Conservation (phyloP, 352 stramenopile genomes). For the Phytophthora meadii region DNA sequence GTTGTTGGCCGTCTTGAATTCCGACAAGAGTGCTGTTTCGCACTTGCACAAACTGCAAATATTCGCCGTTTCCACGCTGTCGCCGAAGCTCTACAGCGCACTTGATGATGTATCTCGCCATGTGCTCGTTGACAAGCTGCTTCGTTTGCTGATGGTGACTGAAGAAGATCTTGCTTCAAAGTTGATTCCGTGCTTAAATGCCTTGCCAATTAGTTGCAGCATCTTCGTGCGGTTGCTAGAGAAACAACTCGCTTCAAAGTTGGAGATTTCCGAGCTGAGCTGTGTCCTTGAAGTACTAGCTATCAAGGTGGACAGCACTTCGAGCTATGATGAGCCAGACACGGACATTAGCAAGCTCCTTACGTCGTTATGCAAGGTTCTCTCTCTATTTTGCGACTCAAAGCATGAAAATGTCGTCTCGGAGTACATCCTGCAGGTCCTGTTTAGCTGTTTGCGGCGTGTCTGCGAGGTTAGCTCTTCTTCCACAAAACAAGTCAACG, state of each 20-base stretch:
- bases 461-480: slow-evolving; percentile 55
- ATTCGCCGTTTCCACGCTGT: slow-evolving; percentile 48
- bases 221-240: slow-evolving; percentile 66
- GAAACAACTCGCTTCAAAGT: slow-evolving; percentile 42
- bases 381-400: slow-evolving; percentile 63
- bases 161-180: slow-evolving; percentile 67
- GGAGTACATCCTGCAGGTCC: slow-evolving; percentile 83
- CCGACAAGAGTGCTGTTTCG: slow-evolving; percentile 38
- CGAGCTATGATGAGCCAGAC: slow-evolving; percentile 34
- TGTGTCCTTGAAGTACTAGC: slow-evolving; percentile 82
- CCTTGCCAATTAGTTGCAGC: slow-evolving; percentile 54
- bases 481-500: slow-evolving; percentile 14
- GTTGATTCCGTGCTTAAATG: slow-evolving; percentile 60
- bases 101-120: slow-evolving; percentile 64
- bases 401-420: slow-evolving; percentile 65
- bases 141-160: slow-evolving; percentile 65
- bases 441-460: slow-evolving; percentile 79
- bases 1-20: slow-evolving; percentile 53
- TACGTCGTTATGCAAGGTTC: slow-evolving; percentile 60
- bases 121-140: slow-evolving; percentile 51
- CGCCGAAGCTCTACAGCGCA: slow-evolving; percentile 45
- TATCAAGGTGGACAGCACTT: slow-evolving; percentile 65
- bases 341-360: slow-evolving; percentile 51
- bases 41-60: slow-evolving; percentile 56
- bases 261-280: slow-evolving; percentile 59